Evolutionary conservation across 176 grass and related monocot species (phyloP).

Genomic region (Paspalum vaginatum): DNA sequence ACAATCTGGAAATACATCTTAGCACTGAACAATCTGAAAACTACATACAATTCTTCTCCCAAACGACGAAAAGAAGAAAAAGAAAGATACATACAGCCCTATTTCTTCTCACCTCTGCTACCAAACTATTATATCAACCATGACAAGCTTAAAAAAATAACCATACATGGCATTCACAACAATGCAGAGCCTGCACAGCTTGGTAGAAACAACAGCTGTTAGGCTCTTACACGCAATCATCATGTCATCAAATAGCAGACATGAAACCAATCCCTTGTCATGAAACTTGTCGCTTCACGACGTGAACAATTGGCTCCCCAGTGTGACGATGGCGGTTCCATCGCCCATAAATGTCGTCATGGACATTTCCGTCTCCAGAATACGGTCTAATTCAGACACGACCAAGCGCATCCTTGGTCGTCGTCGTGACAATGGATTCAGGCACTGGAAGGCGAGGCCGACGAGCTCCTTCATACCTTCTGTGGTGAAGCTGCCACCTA

Average conservation of each 20-base stretch:
- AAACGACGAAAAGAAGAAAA: slow-evolving; percentile 42
- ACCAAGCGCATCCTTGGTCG: slow-evolving; percentile 76
- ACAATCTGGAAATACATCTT: slow-evolving; percentile 22
- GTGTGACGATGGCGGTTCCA: slow-evolving; percentile 85
- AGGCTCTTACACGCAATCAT: slow-evolving; percentile 41
- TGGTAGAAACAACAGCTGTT: slow-evolving; percentile 50
- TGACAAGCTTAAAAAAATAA: slow-evolving; percentile 55
- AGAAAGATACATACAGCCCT: slow-evolving; percentile 42
- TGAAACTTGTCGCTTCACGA: slow-evolving; percentile 54
- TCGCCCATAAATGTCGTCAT: slow-evolving; percentile 94
- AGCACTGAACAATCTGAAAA: slow-evolving; percentile 25
- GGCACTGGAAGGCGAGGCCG: slow-evolving; percentile 67
- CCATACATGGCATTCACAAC: slow-evolving; percentile 51
- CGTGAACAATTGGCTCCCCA: slow-evolving; percentile 94
- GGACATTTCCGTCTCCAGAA: slow-evolving; percentile 90
- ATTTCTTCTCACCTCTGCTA: slow-evolving; percentile 47
- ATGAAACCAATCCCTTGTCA: slow-evolving; percentile 43
- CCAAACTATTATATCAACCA: slow-evolving; percentile 54
- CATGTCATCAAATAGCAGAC: slow-evolving; percentile 69
- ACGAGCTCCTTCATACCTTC: slow-evolving; percentile 89
- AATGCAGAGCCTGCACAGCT: slow-evolving; percentile 50
- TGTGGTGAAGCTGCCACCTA: slow-evolving; percentile 81
- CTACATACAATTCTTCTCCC: slow-evolving; percentile 53
- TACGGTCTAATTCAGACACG: slow-evolving; percentile 65
- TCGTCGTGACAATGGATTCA: slow-evolving; percentile 66